Conservation (phyloP, 2,329 filamentous ascomycete genomes). For the Claviceps paspali region DNA sequence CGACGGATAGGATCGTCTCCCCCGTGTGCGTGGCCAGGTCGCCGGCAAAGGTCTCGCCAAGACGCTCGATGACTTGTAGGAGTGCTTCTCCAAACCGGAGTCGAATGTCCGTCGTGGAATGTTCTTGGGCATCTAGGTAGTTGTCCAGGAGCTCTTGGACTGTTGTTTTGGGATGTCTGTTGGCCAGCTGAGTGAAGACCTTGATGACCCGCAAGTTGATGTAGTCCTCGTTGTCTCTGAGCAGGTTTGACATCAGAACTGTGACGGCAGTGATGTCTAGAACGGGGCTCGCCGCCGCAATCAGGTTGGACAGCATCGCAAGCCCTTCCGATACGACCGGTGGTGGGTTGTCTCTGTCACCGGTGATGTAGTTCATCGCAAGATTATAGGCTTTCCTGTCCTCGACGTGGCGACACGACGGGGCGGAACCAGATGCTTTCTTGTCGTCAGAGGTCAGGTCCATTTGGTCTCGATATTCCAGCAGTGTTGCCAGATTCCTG, state of each 20-base stretch:
- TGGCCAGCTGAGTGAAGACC: slow-evolving; percentile 45
- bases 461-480: slow-evolving; percentile 40
- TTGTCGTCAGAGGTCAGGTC: slow-evolving; percentile 26
- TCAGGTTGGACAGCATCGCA: slow-evolving; percentile 41
- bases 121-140: slow-evolving; percentile 50
- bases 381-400: slow-evolving; percentile 47
- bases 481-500: slow-evolving; percentile 37
- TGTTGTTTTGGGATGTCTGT: slow-evolving; percentile 46
- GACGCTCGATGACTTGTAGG: slow-evolving; percentile 45
- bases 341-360: slow-evolving; percentile 42
- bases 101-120: slow-evolving; percentile 43
- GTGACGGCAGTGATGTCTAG: slow-evolving; percentile 52
- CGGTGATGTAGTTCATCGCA: slow-evolving; percentile 47
- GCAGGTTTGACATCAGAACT: slow-evolving; percentile 46
- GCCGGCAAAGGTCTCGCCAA: slow-evolving; percentile 39
- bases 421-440: slow-evolving; percentile 18
- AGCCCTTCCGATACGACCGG: slow-evolving; percentile 53
- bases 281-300: slow-evolving; percentile 37
- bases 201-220: slow-evolving; percentile 55
- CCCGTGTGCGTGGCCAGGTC: slow-evolving; percentile 35
- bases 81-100: slow-evolving; percentile 56
- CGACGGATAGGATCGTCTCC: slow-evolving; percentile 46
- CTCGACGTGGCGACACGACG: slow-evolving; percentile 35
- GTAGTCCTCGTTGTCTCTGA: slow-evolving; percentile 55
- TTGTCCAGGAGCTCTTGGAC: slow-evolving; percentile 48